phyloP scores from a whole-genome alignment of 2,329 filamentous ascomycete genomes.

The Acephala macrosclerotiorum region DNA sequence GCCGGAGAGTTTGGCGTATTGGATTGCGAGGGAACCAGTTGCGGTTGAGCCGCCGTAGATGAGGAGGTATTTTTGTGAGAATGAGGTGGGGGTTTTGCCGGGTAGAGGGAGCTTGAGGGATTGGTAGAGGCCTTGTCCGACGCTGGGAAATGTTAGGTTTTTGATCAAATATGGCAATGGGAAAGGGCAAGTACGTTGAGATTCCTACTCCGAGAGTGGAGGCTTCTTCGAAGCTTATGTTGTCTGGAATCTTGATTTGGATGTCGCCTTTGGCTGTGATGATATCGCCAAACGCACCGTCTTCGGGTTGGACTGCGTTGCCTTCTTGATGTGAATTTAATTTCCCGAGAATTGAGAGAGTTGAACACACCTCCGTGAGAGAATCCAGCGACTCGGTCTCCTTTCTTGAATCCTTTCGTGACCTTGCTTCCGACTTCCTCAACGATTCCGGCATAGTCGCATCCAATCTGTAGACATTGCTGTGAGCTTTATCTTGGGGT shows the following conservation, averaged over 20 bases:
- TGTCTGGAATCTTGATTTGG: constrained; percentile 53
- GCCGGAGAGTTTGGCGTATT: constrained; percentile 53
- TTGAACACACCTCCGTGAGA: constrained; percentile 45
- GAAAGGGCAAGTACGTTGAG: constrained; percentile 34
- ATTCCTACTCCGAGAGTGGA: constrained; percentile 44
- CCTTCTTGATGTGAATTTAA: constrained; percentile 21
- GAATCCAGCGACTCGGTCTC: constrained; percentile 55
- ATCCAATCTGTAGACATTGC: constrained; percentile 44
- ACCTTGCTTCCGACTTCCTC: constrained; percentile 54
- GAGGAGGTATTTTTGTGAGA: constrained; percentile 49
- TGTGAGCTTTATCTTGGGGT: neutral
- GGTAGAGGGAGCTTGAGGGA: constrained; percentile 55
- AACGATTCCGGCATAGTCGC: constrained; percentile 56
- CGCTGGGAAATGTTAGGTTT: constrained; percentile 45
- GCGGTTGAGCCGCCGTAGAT: constrained; percentile 60
- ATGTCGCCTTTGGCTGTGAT: constrained; percentile 47
- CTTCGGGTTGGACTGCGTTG: constrained; percentile 48
- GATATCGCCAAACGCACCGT: constrained; percentile 48
- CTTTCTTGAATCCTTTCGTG: constrained; percentile 52
- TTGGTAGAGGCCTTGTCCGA: constrained; percentile 58
- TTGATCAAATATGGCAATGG: constrained; percentile 20
- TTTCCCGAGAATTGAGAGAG: neutral
- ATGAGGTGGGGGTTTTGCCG: constrained; percentile 42
- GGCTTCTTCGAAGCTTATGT: constrained; percentile 55
- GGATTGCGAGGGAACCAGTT: constrained; percentile 57